Conservation (phyloP, 192 early-diverging fungal genomes). For the Hyaloraphidium curvatum region DNA sequence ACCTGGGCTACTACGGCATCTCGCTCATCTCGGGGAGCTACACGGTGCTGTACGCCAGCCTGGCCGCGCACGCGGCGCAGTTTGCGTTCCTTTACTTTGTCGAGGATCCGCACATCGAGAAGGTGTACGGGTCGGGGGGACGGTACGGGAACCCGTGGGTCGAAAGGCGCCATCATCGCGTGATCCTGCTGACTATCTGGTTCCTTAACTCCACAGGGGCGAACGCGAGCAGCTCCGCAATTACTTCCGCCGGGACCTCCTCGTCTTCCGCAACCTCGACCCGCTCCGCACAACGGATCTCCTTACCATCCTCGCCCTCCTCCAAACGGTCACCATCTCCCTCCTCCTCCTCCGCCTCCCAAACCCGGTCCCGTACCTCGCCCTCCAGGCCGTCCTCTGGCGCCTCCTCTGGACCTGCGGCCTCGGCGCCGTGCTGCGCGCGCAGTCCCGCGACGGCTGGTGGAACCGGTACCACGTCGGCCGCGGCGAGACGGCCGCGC, state of each 20-base stretch:
- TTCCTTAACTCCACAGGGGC: conserved; percentile 2
- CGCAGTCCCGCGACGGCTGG: conserved; percentile 60
- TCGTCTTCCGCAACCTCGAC: conserved; percentile 82
- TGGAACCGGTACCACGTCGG: conserved; percentile 87
- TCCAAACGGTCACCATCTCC: conserved; percentile 53
- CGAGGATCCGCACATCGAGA: conserved; percentile 75
- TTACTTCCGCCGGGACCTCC: conserved; percentile 69
- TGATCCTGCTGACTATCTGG: conserved; percentile 1
- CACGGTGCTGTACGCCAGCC: conserved; percentile 71
- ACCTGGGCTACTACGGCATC: conserved; percentile 86
- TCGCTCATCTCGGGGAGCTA: conserved; percentile 81
- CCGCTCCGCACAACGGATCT: conserved; percentile 67
- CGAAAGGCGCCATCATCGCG: conserved; percentile 3
- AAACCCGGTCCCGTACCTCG: conserved; percentile 1
- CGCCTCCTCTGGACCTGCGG: conserved; percentile 63
- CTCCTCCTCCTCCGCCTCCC: conserved; percentile 26
- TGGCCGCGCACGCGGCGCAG: conserved; percentile 74
- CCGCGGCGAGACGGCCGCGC: conserved; percentile 65
- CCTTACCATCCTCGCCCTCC: conserved; percentile 49
- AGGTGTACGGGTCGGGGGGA: conserved; percentile 27
- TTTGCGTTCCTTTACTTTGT: conserved; percentile 76
- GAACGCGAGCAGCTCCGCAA: conserved; percentile 12
- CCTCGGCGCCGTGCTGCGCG: conserved; percentile 53
- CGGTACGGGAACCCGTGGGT: not conserved
- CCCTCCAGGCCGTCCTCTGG: conserved; percentile 67